phyloP scores from a whole-genome alignment of 352 stramenopile genomes.

The Paralagenidium karlingii region DNA sequence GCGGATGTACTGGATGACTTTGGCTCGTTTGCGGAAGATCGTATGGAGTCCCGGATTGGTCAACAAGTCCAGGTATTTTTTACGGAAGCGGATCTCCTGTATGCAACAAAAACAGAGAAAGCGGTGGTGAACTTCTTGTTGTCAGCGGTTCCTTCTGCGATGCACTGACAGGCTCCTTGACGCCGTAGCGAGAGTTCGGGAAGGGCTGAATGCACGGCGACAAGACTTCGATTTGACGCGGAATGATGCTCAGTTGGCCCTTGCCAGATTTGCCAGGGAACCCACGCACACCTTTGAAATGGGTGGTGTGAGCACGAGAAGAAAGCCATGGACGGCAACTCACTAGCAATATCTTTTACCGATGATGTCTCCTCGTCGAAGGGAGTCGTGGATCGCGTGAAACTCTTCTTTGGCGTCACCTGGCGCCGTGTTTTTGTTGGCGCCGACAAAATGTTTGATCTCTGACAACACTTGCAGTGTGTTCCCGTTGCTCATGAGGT shows the following conservation, averaged over 20 bases:
- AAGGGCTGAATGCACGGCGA: slow-evolving; percentile 89
- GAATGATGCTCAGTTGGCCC: slow-evolving; percentile 74
- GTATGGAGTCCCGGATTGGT: slow-evolving; percentile 88
- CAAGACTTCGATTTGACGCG: slow-evolving; percentile 84
- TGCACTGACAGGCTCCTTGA: slow-evolving; percentile 62
- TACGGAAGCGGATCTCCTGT: slow-evolving; percentile 96
- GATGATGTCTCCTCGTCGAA: slow-evolving; percentile 72
- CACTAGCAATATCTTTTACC: slow-evolving; percentile 8
- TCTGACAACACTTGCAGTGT: slow-evolving; percentile 69
- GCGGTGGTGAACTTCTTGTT: not conserved
- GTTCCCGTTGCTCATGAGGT: slow-evolving; percentile 48
- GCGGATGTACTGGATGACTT: slow-evolving; percentile 54
- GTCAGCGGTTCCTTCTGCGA: not conserved
- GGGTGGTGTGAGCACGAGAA: not conserved
- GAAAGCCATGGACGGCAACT: not conserved
- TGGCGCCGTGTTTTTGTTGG: slow-evolving; percentile 8
- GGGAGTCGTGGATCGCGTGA: slow-evolving; percentile 39
- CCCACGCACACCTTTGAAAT: slow-evolving; percentile 26
- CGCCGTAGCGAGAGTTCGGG: slow-evolving; percentile 91
- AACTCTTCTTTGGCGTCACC: slow-evolving; percentile 37
- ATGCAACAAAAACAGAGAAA: slow-evolving; percentile 32
- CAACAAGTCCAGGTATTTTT: slow-evolving; percentile 98
- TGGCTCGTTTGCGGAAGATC: slow-evolving; percentile 89
- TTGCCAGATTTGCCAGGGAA: slow-evolving; percentile 76
- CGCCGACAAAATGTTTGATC: slow-evolving; percentile 49